phyloP scores from a whole-genome alignment of 2,329 filamentous ascomycete genomes.

The Aureobasidium melanogenum region DNA sequence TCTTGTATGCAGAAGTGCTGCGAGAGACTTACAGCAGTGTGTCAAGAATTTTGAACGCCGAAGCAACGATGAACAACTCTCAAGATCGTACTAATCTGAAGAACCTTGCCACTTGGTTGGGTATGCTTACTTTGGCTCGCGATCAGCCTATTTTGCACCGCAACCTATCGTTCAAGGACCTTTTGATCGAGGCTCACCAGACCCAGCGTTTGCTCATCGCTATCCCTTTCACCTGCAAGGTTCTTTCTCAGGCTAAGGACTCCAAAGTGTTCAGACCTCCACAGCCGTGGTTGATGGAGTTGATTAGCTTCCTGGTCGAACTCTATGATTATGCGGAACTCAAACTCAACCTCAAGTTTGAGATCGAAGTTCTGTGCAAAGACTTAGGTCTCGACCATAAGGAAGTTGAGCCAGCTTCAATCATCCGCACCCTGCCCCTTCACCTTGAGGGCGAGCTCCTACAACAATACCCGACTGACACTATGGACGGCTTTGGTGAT shows the following conservation, averaged over 20 bases:
- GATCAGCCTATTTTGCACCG: constrained; percentile 93
- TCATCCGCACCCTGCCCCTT: constrained; percentile 51
- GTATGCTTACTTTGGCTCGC: constrained; percentile 81
- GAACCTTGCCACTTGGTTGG: constrained; percentile 89
- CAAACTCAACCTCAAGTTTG: constrained; percentile 95
- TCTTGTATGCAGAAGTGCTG: constrained; percentile 80
- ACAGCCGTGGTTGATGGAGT: constrained; percentile 97
- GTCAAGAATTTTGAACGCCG: constrained; percentile 79
- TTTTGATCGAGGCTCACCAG: constrained; percentile 88
- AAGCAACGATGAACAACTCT: constrained; percentile 72
- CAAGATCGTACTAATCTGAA: constrained; percentile 84
- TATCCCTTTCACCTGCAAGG: constrained; percentile 96
- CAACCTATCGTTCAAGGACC: constrained; percentile 94
- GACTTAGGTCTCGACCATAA: constrained; percentile 88
- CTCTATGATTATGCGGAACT: constrained; percentile 88
- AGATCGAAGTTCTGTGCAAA: constrained; percentile 95
- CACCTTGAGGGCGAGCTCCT: constrained; percentile 21
- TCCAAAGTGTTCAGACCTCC: constrained; percentile 89
- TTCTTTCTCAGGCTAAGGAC: constrained; percentile 71
- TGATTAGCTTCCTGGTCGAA: constrained; percentile 82
- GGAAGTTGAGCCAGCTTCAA: constrained; percentile 75
- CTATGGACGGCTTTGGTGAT: constrained; percentile 70
- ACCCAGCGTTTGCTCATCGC: constrained; percentile 85
- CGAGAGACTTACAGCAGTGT: constrained; percentile 87
- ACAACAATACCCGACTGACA: constrained; percentile 33